Evolutionary conservation across 805 yeast genomes (phyloP).

Genomic region (Ogataea philodendri): DNA sequence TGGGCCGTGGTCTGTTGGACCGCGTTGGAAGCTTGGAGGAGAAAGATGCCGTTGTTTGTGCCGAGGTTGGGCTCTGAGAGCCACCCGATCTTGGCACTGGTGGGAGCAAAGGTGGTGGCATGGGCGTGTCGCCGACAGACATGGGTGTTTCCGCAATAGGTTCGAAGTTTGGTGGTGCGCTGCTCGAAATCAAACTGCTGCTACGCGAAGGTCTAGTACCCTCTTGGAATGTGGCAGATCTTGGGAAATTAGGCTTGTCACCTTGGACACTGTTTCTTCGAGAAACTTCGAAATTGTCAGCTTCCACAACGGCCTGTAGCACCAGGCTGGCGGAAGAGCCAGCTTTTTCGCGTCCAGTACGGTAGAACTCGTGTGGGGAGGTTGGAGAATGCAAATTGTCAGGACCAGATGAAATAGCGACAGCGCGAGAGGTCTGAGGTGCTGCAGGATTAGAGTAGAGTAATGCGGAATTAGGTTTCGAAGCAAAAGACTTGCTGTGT

Average conservation of each 20-base stretch:
- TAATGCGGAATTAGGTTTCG: constrained; percentile 37
- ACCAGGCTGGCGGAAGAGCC: constrained; percentile 63
- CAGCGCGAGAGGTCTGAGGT: constrained; percentile 58
- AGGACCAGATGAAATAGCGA: constrained; percentile 34
- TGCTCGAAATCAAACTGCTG: constrained; percentile 16
- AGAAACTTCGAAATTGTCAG: constrained; percentile 42
- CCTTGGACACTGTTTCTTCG: constrained; percentile 33
- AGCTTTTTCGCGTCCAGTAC: constrained; percentile 26
- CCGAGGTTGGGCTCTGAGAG: constrained; percentile 9
- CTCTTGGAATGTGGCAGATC: constrained; percentile 33
- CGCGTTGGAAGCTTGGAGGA: constrained; percentile 29
- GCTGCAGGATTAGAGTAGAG: constrained; percentile 57
- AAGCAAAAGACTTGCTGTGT: constrained; percentile 36
- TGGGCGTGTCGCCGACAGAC: constrained; percentile 26
- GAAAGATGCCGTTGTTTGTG: constrained; percentile 26
- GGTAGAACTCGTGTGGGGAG: constrained; percentile 15
- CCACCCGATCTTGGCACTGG: constrained; percentile 22
- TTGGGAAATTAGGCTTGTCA: constrained; percentile 28
- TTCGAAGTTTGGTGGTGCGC: constrained; percentile 32
- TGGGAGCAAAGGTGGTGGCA: constrained; percentile 30
- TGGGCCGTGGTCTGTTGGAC: constrained; percentile 71
- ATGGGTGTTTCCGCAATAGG: constrained; percentile 44
- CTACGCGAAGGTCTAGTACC: constrained; percentile 18
- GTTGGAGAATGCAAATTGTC: constrained; percentile 24
- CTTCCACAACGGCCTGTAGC: constrained; percentile 70